Evolutionary conservation across 148 eudicot species (phyloP), one percentile per base, ranked within the genome.

Genomic region (Camellia japonica): DNA sequence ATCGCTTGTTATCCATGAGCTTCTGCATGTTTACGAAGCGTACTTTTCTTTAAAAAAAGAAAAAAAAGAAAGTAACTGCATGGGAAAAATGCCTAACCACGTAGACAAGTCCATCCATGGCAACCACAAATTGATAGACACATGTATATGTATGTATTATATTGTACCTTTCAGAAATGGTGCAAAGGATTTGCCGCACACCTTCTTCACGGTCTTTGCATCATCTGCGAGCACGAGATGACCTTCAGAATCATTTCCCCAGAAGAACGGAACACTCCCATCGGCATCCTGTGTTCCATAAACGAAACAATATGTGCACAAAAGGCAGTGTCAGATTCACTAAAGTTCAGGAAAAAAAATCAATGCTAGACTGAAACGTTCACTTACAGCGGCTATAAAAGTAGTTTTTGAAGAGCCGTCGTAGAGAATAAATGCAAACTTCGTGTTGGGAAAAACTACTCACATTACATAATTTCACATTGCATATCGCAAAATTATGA

Each of bases 191-290:
- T 93, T 92, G 18, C 94, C 91, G 78, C 98, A 93, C 58, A 93
- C 94, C 82, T 92, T 87, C 92, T 91, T 95, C 52, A 89, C 85
- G 74, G 82, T 81, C 2, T 91, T 97, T 44, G 71, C 83, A 80
- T 91, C 94, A 85, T 88, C 91, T 14, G 93, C 88, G 38, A 93
- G 77, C 68, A 96, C 99, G 79, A 93, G 91, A 64, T 91, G 86
- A 49, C 89, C 97, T 77, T 96, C 97, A 65, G 93, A 86, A 84
- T 93, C 98, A 38, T 92, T 85, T 65, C 99, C 99, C 99, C 99
- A 96, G 87, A 86, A 96, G 83, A 93, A 93, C 23, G 99, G 97
- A 44, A 96, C 91, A 87, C 91, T 88, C 61, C 92, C 98, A 86
- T 91, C 98, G 87, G 87, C 87, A 89, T 95, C 99, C 99, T 93